Evolutionary conservation across 2,329 filamentous ascomycete genomes (phyloP), one percentile per base, ranked within the genome.

Genomic region (Dryadomyces sulphureus): DNA sequence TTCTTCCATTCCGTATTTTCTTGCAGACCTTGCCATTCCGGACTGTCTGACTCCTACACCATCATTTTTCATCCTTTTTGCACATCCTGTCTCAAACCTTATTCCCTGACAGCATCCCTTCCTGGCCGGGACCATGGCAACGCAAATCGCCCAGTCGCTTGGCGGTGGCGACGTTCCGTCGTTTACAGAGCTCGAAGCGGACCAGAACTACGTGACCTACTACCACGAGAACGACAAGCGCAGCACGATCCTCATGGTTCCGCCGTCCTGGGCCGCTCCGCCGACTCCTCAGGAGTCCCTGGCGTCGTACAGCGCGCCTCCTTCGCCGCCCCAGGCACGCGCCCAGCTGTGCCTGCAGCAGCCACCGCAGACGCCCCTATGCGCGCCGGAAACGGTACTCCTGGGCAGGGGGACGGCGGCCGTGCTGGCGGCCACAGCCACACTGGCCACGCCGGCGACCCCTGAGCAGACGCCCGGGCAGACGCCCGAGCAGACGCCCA

Each of bases 261-360:
- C 40, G 8, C 11, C 25, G 2, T 16, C 41, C 1, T 47, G 45
- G 40, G 41, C 24, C 1, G 35, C 45, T 1, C 45, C 45, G 3
- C 49, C 49, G 5, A 50, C 49, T 4, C 49, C 49, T 1, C 49
- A 50, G 27, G 46, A 48, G 17, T 50, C 49, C 0, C 38, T 46
- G 38, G 42, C 44, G 1, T 49, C 49, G 9, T 21, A 20, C 14
- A 47, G 41, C 20, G 17, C 41, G 2, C 47, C 47, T 11, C 20
- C 45, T 9, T 43, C 47, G 17, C 40, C 43, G 2, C 9, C 25
- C n/a, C n/a, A n/a, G n/a, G n/a, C n/a, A n/a, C n/a, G n/a, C n/a
- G n/a, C n/a, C n/a, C n/a, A n/a, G n/a, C n/a, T n/a, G n/a, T 5
- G 12, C 22, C 25, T 4, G 17, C 34, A 9, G 11, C 5, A 20